Evolutionary conservation across 2,329 filamentous ascomycete species (phyloP), one percentile per base, ranked within the genome.

Genomic region (Aspergillus aculeatus): DNA sequence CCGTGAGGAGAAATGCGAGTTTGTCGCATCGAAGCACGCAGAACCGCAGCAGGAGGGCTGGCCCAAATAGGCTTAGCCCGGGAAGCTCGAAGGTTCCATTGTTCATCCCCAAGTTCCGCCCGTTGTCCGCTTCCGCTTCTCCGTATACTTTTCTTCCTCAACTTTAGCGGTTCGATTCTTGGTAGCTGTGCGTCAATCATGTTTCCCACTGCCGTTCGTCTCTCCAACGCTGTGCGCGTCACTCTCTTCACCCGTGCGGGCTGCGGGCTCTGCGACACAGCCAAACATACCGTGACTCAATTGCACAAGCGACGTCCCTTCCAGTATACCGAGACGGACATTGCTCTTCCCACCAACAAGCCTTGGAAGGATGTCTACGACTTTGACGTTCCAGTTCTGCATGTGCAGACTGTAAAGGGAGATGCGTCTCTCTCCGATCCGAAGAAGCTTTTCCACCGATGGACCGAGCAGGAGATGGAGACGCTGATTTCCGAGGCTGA

Each of bases 361-460:
- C 73, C 78, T 53, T 88, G 86, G 86, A 87, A 81, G 66, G 75
- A 80, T 59, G 72, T 85, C 16, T 88, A 88, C 66, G 85, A 87
- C 52, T 87, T 87, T 61, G 86, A 88, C 66, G 85, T 85, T 3
- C 86, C 86, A 0, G 86, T 88, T 62, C 78, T 88, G 31, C 86
- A 88, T 68, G 77, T 87, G 47, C 83, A 81, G 38, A 82, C 71
- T 70, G 76, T 69, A 61, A 62, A 72, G 51, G 66, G 75, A 10
- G 71, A 78, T 41, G 77, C 80, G 2, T 84, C 84, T 61, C 76
- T 86, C 19, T 86, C 86, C 75, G 85, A 88, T 67, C 80, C 74
- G 12, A 76, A 80, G 60, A 88, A 88, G 71, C 74, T 88, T 32
- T 87, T 87, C 78, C 86, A 88, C 73, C 81, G 85, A 24, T 86